phyloP scores from a whole-genome alignment of 1,139 yeast species.

The Magnusiomyces sp. region DNA sequence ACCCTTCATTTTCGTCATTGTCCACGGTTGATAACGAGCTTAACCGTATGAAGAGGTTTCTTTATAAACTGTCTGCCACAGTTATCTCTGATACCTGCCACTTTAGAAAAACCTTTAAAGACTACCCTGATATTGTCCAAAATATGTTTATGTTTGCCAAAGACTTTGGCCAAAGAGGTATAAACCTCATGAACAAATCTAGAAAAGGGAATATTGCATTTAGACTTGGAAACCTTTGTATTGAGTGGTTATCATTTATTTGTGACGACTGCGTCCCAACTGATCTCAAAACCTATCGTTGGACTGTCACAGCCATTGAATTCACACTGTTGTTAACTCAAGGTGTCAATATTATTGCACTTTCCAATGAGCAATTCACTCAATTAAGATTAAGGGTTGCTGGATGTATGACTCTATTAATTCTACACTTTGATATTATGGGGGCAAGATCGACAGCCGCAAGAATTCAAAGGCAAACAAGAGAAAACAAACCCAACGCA shows the following conservation, averaged over 20 bases:
- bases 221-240: slow-evolving; percentile 64
- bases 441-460: slow-evolving; percentile 88
- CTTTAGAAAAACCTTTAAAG: slow-evolving; percentile 36
- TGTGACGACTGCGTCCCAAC: slow-evolving; percentile 94
- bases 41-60: slow-evolving; percentile 54
- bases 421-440: slow-evolving; percentile 96
- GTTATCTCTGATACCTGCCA: slow-evolving; percentile 57
- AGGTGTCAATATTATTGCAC: slow-evolving; percentile 78
- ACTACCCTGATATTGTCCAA: slow-evolving; percentile 66
- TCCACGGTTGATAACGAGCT: slow-evolving; percentile 70
- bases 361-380: slow-evolving; percentile 69
- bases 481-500: slow-evolving; percentile 15
- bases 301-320: slow-evolving; percentile 94
- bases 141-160: slow-evolving; percentile 71
- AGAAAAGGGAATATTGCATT: slow-evolving; percentile 63
- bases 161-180: slow-evolving; percentile 72
- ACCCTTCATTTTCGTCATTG: slow-evolving; percentile 63
- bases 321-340: slow-evolving; percentile 93
- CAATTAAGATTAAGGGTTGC: slow-evolving; percentile 76
- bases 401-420: slow-evolving; percentile 85
- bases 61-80: slow-evolving; percentile 60
- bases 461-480: slow-evolving; percentile 35
- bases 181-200: slow-evolving; percentile 54
- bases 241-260: slow-evolving; percentile 87
- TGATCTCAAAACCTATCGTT: slow-evolving; percentile 81